Evolutionary conservation across 148 eudicot species (phyloP).

Genomic region (Dysphania ambrosioides): DNA sequence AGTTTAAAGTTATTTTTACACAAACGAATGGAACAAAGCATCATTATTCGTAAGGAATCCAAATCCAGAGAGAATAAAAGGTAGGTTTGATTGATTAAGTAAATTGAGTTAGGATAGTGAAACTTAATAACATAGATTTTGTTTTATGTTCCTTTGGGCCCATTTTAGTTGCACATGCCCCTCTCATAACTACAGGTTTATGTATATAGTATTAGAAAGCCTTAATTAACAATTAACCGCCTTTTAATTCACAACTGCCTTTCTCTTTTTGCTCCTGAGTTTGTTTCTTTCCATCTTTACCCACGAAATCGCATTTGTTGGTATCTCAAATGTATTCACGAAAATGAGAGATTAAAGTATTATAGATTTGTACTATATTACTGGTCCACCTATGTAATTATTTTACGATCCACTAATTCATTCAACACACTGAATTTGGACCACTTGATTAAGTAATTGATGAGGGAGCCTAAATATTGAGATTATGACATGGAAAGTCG

Average conservation of each 20-base stretch:
- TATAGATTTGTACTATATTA: background rate
- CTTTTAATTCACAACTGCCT: background rate
- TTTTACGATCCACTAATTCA: background rate
- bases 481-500: conserved; percentile 22
- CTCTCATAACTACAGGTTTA: conserved; percentile 4
- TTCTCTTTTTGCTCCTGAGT: background rate
- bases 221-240: background rate
- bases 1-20: no score
- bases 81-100: background rate
- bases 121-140: background rate
- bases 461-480: conserved; percentile 9
- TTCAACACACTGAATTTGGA: conserved; percentile 26
- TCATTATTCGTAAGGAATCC: background rate
- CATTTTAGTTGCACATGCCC: conserved; percentile 20
- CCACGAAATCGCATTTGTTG: background rate
- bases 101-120: background rate
- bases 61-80: background rate
- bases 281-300: background rate
- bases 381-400: background rate
- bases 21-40: background rate
- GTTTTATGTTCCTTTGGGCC: background rate
- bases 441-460: conserved; percentile 17
- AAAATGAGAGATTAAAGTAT: background rate
- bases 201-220: background rate
- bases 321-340: background rate